Percentiles rank a stretch among this genome's conserved stretches.
These are phyloP conservation scores for Apiosordaria backusii DNA, from an alignment of 495 filamentous ascomycete species.

Conservation along the genomic window DNA sequence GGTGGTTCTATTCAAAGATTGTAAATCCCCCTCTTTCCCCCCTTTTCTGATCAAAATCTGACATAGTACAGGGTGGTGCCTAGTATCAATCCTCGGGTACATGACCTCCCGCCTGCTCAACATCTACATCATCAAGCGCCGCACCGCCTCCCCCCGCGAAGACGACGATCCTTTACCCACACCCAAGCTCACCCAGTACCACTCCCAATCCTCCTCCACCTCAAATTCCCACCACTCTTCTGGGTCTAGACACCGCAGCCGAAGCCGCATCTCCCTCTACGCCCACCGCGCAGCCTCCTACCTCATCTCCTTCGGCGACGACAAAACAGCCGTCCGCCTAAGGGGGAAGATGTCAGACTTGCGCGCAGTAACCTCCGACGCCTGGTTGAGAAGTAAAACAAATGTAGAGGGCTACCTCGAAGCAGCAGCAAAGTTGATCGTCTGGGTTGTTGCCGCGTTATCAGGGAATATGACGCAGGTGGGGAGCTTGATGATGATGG, in stretches of 20 bases:
- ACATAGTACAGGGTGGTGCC: conserved; percentile 42
- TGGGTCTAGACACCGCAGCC: background rate
- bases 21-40: conserved; percentile 20
- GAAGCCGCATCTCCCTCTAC: background rate
- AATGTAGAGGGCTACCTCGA: conserved; percentile 44
- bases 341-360: conserved; percentile 53
- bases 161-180: background rate
- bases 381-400: conserved; percentile 54
- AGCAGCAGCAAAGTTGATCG: conserved; percentile 49
- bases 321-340: conserved; percentile 40
- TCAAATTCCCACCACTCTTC: background rate
- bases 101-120: conserved; percentile 55
- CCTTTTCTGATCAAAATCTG: background rate
- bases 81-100: conserved; percentile 42
- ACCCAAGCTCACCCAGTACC: background rate
- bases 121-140: conserved; percentile 51
- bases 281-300: conserved; percentile 25
- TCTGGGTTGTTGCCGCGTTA: conserved; percentile 52
- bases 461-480: conserved; percentile 48
- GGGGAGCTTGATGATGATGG: conserved; percentile 48
- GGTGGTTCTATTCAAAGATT: conserved; percentile 45
- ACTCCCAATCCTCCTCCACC: conserved; percentile 4
- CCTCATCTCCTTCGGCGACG: conserved; percentile 32
- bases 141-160: conserved; percentile 14
- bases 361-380: conserved; percentile 53